Conservation (phyloP, 2,329 filamentous ascomycete species). For the Aspergillus quadrilineatus region DNA sequence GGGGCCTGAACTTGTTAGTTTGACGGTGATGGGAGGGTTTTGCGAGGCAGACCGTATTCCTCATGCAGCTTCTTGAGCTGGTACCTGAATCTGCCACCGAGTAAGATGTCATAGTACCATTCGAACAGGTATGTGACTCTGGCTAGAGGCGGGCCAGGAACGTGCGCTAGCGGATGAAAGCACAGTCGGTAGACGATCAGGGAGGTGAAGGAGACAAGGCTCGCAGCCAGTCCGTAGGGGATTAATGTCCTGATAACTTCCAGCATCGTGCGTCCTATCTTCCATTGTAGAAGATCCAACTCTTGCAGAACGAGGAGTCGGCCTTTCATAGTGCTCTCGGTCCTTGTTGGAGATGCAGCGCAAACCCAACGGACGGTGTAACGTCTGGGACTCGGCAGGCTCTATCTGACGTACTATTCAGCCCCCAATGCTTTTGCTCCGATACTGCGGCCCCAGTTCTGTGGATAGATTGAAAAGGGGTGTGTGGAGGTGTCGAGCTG, state of each 20-base stretch:
- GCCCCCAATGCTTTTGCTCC: background rate
- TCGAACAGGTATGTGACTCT: conserved; percentile 2
- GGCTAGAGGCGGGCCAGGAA: conserved; percentile 2
- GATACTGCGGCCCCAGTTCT: background rate
- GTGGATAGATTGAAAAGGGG: background rate
- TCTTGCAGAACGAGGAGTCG: background rate
- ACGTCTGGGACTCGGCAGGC: background rate
- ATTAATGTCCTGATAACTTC: background rate
- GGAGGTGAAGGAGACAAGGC: background rate
- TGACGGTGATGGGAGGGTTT: background rate
- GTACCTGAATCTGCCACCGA: background rate
- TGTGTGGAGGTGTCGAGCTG: background rate
- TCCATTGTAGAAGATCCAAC: background rate
- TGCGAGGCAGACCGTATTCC: background rate
- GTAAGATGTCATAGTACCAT: conserved; percentile 9
- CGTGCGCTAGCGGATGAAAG: background rate
- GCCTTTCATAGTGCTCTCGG: background rate
- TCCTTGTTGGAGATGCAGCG: background rate
- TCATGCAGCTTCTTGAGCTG: conserved; percentile 1
- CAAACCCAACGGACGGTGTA: background rate
- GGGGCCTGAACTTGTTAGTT: background rate
- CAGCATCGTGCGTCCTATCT: background rate
- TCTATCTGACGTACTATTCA: background rate
- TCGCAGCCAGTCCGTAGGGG: background rate
- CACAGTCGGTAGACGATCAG: conserved; percentile 1